These are phyloP conservation scores for Eleusine indica DNA, from an alignment of 176 grass and related monocot genomes.

Conservation along the genomic window DNA sequence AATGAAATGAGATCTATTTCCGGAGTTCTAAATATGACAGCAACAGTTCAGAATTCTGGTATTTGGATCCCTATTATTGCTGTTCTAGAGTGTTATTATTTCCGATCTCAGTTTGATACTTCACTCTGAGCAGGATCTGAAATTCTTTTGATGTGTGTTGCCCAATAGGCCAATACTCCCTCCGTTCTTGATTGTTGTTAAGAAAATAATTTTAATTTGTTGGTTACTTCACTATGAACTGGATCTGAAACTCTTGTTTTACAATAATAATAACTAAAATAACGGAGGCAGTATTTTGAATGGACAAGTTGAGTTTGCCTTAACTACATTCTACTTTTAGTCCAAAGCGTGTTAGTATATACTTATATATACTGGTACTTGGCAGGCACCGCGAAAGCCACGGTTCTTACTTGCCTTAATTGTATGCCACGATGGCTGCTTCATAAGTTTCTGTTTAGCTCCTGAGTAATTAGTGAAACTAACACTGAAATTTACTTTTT, in stretches of 20 bases:
- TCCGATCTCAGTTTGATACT: background rate
- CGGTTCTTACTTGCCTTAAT: no score
- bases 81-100: background rate
- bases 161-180: background rate
- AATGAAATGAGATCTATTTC: background rate
- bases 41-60: background rate
- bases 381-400: no score
- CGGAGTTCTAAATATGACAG: background rate
- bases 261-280: no score
- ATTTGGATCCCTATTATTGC: no score
- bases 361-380: no score
- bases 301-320: background rate
- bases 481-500: background rate
- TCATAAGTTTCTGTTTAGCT: background rate
- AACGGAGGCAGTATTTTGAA: no score
- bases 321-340: background rate
- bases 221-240: no score
- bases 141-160: background rate
- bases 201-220: no score
- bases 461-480: background rate
- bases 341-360: background rate
- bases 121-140: background rate
- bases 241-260: no score
- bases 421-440: no score
- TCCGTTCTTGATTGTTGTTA: no score